These are phyloP conservation scores for Neoarthrinium moseri DNA, from an alignment of 2,329 filamentous ascomycete genomes.

Conservation along the genomic window DNA sequence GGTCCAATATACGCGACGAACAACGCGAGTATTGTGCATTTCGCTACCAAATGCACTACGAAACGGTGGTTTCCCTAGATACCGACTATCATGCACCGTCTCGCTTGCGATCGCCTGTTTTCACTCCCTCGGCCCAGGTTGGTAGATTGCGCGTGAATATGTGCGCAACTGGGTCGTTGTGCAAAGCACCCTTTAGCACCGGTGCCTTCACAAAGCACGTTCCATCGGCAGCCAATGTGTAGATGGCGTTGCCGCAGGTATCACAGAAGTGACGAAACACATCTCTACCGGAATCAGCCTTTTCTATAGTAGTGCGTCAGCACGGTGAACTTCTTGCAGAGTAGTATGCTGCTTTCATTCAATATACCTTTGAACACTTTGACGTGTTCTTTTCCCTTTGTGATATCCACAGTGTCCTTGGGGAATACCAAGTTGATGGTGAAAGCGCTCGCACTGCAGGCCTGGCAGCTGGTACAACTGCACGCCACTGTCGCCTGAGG, in stretches of 20 bases:
- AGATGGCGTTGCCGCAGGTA: slow-evolving; percentile 10
- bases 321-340: background rate
- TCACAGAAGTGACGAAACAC: slow-evolving; percentile 11
- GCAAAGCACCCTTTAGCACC: slow-evolving; percentile 1
- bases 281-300: slow-evolving; percentile 8
- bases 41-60: too few relatives aligned
- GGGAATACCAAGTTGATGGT: slow-evolving; percentile 10
- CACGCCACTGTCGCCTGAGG: slow-evolving; percentile 7
- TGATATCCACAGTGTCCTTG: slow-evolving; percentile 7
- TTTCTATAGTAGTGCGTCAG: slow-evolving; percentile 3
- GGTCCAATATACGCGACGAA: too few relatives aligned
- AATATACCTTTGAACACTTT: slow-evolving; percentile 8
- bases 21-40: too few relatives aligned
- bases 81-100: slow-evolving; percentile 1
- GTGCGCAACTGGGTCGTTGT: slow-evolving; percentile 1
- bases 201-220: slow-evolving; percentile 9
- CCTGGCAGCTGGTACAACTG: slow-evolving; percentile 11
- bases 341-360: background rate
- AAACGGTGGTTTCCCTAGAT: too few relatives aligned
- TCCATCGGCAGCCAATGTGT: slow-evolving; percentile 3
- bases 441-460: slow-evolving; percentile 5
- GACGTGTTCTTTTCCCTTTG: slow-evolving; percentile 8
- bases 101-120: slow-evolving; percentile 5
- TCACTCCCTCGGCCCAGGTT: slow-evolving; percentile 4
- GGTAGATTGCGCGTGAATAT: slow-evolving; percentile 9